Evolutionary conservation across 2,329 filamentous ascomycete species (phyloP), one percentile per base, ranked within the genome.

Genomic region (Cladophialophora immunda): DNA sequence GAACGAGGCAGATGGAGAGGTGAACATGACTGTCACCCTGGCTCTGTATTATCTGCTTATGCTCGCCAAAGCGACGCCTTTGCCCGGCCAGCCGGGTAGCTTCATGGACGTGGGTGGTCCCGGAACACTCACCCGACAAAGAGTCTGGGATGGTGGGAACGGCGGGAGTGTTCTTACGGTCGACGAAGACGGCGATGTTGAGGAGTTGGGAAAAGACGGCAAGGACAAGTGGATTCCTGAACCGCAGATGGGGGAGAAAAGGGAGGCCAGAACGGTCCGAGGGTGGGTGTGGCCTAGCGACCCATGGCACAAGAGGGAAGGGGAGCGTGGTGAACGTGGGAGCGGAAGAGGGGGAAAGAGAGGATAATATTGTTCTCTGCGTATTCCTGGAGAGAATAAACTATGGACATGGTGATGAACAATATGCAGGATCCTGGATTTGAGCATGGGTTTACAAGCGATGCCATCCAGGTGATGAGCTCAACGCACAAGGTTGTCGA

Each of bases 1-100:
- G 13, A 41, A 32, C 30, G 34, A 29, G 45, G 29, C 29, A 25
- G 53, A 68, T 29, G 67, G 69, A 22, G 53, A 65, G n/a, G 56
- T 76, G 71, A 78, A 79, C 13, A 77, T 90, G 80, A 89, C 87
- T 0, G 86, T 85, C 15, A 83, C 81, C 3, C 75, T 90, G 25
- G 88, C 87, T 0, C 78, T 90, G 6, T 90, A 88, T 80, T 90
- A 88, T 72, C 76, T 90, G 17, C 85, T 89, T 64, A 89, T 90
- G 86, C 83, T 90, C 3, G 86, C 87, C 27, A 88, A 88, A 75
- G 84, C 87, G 62, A 81, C 84, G 47, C 84, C 87, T 1, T 79
- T 90, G 41, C 85, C 84, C 1, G 82, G 83, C 3, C 87, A 89
- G 65, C 78, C 79, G 52, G 82, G 84, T 15, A 87, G 85, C 76